phyloP scores from a whole-genome alignment of 148 eudicot genomes.

The Polygonum aviculare region DNA sequence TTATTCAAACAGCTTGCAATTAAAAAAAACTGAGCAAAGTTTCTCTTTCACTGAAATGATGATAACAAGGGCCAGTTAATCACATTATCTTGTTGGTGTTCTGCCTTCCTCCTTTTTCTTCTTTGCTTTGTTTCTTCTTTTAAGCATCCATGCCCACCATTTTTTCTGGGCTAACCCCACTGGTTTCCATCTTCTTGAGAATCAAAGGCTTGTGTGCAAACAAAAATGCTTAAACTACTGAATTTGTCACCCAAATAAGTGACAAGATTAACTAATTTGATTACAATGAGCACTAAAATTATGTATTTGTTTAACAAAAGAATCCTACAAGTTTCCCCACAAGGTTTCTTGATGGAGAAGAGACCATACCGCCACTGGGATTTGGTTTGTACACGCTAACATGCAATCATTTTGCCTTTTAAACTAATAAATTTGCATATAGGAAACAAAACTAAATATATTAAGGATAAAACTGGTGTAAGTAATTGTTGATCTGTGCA shows the following conservation, averaged over 20 bases:
- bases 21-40: background rate
- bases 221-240: constrained; percentile 7
- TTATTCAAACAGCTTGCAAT: constrained; percentile 7
- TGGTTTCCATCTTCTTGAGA: background rate
- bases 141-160: constrained; percentile 5
- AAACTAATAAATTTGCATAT: background rate
- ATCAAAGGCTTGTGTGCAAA: background rate
- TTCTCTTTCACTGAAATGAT: background rate
- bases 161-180: constrained; percentile 10
- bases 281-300: background rate
- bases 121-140: background rate
- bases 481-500: background rate
- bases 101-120: background rate
- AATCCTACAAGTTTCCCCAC: background rate
- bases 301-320: background rate
- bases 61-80: background rate
- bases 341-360: background rate
- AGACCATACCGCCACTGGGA: constrained; percentile 7
- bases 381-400: background rate
- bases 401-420: background rate
- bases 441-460: background rate
- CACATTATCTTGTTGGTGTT: constrained; percentile 1
- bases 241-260: constrained; percentile 7
- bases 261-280: background rate
- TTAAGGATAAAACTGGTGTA: too few species aligned